phyloP scores from a whole-genome alignment of 2,329 filamentous ascomycete genomes.

The Aspergillus sp. region DNA sequence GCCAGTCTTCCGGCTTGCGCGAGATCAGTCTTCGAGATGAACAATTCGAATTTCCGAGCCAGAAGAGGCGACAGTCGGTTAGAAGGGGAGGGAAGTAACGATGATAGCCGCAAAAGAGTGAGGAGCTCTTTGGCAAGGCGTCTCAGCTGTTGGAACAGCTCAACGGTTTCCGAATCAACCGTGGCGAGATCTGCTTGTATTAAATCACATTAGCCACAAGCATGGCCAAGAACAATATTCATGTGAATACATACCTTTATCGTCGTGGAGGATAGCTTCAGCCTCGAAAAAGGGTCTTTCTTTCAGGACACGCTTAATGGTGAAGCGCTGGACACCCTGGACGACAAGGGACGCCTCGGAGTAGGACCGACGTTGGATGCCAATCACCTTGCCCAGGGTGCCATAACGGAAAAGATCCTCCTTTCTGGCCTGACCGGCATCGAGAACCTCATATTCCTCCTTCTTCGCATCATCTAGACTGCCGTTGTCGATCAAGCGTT shows the following conservation, averaged over 20 bases:
- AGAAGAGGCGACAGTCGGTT: slow-evolving; percentile 76
- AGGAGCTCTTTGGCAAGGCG: slow-evolving; percentile 82
- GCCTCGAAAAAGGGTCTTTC: slow-evolving; percentile 86
- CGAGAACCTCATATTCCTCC: slow-evolving; percentile 48
- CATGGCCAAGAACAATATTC: neutral
- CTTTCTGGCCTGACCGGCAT: slow-evolving; percentile 60
- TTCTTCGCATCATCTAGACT: slow-evolving; percentile 49
- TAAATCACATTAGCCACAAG: neutral
- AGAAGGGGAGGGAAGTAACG: slow-evolving; percentile 71
- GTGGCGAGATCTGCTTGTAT: slow-evolving; percentile 32
- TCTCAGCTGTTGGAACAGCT: slow-evolving; percentile 77
- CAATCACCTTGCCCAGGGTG: slow-evolving; percentile 74
- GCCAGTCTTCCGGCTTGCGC: slow-evolving; percentile 81
- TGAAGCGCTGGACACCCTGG: slow-evolving; percentile 76
- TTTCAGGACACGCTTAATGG: slow-evolving; percentile 69
- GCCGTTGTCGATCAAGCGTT: slow-evolving; percentile 68
- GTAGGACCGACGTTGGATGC: slow-evolving; percentile 70
- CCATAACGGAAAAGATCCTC: slow-evolving; percentile 79
- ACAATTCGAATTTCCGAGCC: slow-evolving; percentile 79
- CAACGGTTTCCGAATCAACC: slow-evolving; percentile 64
- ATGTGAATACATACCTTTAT: slow-evolving; percentile 57
- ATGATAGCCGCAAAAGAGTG: slow-evolving; percentile 77
- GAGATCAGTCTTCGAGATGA: slow-evolving; percentile 78
- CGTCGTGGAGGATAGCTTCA: slow-evolving; percentile 68
- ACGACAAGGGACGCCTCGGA: slow-evolving; percentile 81